A percentile compares a stretch with the other conserved stretches of the same genome.
phyloP scores from a whole-genome alignment of 805 yeast genomes.

The Saccharomyces jurei region DNA sequence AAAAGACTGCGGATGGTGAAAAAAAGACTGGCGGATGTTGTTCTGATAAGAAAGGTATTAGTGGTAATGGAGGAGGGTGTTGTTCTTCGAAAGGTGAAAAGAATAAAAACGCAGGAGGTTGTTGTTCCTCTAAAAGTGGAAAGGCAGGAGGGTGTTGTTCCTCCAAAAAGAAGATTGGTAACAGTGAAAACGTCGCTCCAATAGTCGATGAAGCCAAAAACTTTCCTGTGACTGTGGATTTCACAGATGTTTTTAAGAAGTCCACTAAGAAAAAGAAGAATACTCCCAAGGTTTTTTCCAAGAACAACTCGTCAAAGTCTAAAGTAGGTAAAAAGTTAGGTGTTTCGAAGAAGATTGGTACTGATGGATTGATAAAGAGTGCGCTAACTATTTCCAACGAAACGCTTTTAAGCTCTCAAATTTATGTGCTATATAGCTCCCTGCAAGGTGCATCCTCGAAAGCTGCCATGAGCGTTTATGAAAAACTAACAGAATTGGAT shows the following conservation, averaged over 20 bases:
- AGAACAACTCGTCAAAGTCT: constrained; percentile 1
- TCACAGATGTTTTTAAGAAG: constrained; percentile 31
- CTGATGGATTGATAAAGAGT: constrained; percentile 20
- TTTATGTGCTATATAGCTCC: constrained; percentile 72
- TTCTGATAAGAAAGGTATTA: not conserved
- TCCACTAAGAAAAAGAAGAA: constrained; percentile 4
- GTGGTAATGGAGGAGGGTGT: constrained; percentile 13
- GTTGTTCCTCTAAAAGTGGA: constrained; percentile 9
- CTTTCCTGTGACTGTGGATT: constrained; percentile 31
- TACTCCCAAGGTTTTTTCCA: constrained; percentile 10
- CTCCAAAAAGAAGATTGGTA: constrained; percentile 19
- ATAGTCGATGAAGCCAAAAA: not conserved
- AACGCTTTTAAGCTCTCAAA: constrained; percentile 44
- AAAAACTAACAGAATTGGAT: constrained; percentile 27
- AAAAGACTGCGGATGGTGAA: not conserved
- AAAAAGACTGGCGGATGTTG: constrained; percentile 1
- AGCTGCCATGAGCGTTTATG: constrained; percentile 48
- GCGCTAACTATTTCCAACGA: constrained; percentile 35
- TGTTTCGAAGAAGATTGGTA: constrained; percentile 36
- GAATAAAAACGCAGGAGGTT: constrained; percentile 6
- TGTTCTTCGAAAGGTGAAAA: constrained; percentile 14
- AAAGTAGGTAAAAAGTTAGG: constrained; percentile 24
- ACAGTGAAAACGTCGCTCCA: constrained; percentile 4
- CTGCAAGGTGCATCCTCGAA: constrained; percentile 76
- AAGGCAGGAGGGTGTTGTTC: constrained; percentile 29